Percentiles rank a stretch among this genome's conserved stretches.
These are phyloP conservation scores for Laburnicola sp. DNA, from an alignment of 2,329 filamentous ascomycete genomes.

Conservation along the genomic window DNA sequence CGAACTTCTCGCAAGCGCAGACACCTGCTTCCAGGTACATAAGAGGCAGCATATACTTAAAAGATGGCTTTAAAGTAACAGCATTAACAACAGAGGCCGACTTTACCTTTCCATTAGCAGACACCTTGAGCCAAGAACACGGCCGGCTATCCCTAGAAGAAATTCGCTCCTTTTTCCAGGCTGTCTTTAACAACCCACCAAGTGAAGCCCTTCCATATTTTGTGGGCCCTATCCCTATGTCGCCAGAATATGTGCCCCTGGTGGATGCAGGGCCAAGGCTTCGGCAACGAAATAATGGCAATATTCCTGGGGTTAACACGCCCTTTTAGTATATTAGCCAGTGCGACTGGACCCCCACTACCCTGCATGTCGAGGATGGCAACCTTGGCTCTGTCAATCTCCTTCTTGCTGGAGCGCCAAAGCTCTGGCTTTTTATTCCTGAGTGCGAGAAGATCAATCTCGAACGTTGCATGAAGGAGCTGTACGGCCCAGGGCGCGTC, in stretches of 20 bases:
- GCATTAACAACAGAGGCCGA: background rate
- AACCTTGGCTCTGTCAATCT: background rate
- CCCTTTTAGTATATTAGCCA: no score
- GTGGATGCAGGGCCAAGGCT: background rate
- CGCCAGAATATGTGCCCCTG: background rate
- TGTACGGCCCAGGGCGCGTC: background rate
- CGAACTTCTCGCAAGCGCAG: background rate
- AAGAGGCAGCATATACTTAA: background rate
- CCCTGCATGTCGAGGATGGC: no score
- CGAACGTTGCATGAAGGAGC: background rate
- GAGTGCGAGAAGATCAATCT: background rate
- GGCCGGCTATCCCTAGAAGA: background rate
- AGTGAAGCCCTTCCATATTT: background rate
- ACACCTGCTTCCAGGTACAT: background rate
- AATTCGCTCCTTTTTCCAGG: background rate
- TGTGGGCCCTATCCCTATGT: background rate
- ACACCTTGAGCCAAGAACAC: background rate
- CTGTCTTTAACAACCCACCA: background rate
- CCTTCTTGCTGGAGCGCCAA: slow-evolving; percentile 5
- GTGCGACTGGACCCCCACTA: no score
- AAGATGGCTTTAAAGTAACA: background rate
- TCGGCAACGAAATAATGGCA: background rate
- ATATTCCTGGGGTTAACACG: slow-evolving; percentile 3
- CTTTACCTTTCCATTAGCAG: background rate
- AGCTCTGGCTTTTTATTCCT: slow-evolving; percentile 8